Evolutionary conservation across 768 basidiomycete genomes (phyloP).

Genomic region (Hemileccinum impolitum): DNA sequence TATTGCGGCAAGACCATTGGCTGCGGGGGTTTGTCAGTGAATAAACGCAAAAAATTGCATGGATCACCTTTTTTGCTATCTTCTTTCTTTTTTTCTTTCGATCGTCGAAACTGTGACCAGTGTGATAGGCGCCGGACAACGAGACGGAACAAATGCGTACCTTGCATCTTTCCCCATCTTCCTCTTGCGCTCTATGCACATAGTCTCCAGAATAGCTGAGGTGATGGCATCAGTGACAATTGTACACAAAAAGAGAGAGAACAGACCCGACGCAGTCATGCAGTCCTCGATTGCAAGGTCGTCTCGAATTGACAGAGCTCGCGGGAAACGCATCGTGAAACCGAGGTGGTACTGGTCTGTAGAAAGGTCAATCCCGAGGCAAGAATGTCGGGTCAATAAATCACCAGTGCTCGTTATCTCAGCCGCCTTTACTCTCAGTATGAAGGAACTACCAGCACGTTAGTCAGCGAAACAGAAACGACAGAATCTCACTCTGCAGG

Average conservation of each 20-base stretch:
- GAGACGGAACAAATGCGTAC: slow-evolving; percentile 30
- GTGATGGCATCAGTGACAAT: background rate
- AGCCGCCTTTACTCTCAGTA: slow-evolving; percentile 89
- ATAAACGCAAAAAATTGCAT: background rate
- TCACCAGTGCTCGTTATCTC: slow-evolving; percentile 79
- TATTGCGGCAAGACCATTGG: slow-evolving; percentile 61
- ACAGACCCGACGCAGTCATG: slow-evolving; percentile 61
- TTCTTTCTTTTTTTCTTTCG: slow-evolving; percentile 31
- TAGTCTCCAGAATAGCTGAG: slow-evolving; percentile 55
- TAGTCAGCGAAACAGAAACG: background rate
- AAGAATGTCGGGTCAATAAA: slow-evolving; percentile 2
- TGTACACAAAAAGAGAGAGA: background rate
- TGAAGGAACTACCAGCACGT: slow-evolving; percentile 69
- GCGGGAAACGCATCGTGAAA: slow-evolving; percentile 92
- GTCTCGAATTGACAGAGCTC: slow-evolving; percentile 75
- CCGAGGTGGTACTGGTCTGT: slow-evolving; percentile 80
- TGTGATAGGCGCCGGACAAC: background rate
- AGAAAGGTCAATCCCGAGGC: background rate
- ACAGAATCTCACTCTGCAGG: slow-evolving; percentile 68
- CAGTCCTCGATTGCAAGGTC: slow-evolving; percentile 74
- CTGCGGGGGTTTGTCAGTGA: slow-evolving; percentile 31
- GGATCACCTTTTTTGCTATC: slow-evolving; percentile 24
- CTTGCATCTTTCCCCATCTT: slow-evolving; percentile 63
- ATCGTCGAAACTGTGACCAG: slow-evolving; percentile 29
- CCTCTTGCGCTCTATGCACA: slow-evolving; percentile 66